These are phyloP conservation scores for Annulohypoxylon nitens DNA, from an alignment of 495 filamentous ascomycete species.

Conservation along the genomic window DNA sequence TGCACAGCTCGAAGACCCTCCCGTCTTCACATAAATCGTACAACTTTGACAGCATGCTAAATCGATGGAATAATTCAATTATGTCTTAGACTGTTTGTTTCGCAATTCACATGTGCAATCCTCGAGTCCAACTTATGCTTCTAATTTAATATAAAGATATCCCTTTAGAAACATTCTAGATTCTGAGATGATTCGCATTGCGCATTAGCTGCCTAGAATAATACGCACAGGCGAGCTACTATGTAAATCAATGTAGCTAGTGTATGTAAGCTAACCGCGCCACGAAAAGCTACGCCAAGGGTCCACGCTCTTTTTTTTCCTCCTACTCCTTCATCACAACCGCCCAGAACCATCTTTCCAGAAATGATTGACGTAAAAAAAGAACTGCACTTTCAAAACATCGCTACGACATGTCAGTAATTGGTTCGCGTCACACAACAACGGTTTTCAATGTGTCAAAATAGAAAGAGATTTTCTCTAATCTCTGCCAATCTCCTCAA, in stretches of 20 bases:
- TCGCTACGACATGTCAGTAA: constrained; percentile 34
- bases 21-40: constrained; percentile 23
- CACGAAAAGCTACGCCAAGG: neutral
- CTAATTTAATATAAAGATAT: neutral
- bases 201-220: neutral
- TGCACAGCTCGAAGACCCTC: constrained; percentile 36
- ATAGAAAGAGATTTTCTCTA: constrained; percentile 32
- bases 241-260: neutral
- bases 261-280: neutral
- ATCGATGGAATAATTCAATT: constrained; percentile 17
- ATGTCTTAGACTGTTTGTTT: constrained; percentile 7
- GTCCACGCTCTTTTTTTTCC: neutral
- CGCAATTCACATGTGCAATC: constrained; percentile 3
- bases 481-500: constrained; percentile 33
- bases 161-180: neutral
- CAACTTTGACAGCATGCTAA: constrained; percentile 1
- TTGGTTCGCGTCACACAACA: constrained; percentile 40
- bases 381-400: constrained; percentile 19
- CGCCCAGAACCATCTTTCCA: constrained; percentile 3
- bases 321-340: neutral
- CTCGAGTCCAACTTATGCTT: neutral
- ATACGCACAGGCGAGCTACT: neutral
- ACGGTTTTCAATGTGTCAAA: constrained; percentile 29
- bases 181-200: constrained; percentile 3
- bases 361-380: constrained; percentile 24